Evolutionary conservation across 305 asterid species (phyloP).

Genomic region (Fraxinus platypoda): DNA sequence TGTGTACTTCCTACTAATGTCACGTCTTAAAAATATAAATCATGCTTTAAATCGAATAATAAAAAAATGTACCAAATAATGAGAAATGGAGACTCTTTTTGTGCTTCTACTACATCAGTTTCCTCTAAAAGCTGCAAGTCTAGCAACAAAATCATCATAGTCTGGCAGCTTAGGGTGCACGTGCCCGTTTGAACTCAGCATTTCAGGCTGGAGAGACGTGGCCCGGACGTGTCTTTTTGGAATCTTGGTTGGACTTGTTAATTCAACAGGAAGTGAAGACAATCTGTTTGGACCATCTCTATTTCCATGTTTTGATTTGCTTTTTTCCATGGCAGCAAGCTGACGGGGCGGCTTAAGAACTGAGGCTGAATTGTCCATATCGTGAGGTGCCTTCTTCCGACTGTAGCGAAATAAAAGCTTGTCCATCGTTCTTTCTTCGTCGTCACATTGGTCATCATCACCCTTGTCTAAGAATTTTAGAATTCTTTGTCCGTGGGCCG

Average conservation of each 20-base stretch:
- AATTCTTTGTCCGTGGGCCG: conserved; percentile 35
- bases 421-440: conserved; percentile 53
- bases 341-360: conserved; percentile 22
- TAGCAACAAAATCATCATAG: conserved; percentile 76
- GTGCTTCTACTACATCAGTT: conserved; percentile 11
- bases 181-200: conserved; percentile 35
- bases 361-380: conserved; percentile 20
- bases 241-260: conserved; percentile 26
- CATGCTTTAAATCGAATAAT: neutral
- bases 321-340: conserved; percentile 12
- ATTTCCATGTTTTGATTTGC: conserved; percentile 25
- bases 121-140: conserved; percentile 54
- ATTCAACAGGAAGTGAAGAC: conserved; percentile 53
- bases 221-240: conserved; percentile 44
- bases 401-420: conserved; percentile 51
- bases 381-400: conserved; percentile 34
- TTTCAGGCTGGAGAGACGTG: conserved; percentile 48
- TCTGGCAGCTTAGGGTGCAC: conserved; percentile 82
- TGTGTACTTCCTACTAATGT: neutral
- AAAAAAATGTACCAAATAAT: neutral
- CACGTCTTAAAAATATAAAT: neutral
- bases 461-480: conserved; percentile 40
- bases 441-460: conserved; percentile 26
- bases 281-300: conserved; percentile 40
- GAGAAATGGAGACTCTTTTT: neutral